phyloP scores from a whole-genome alignment of 129 eudicot genomes.

The Rutidosis leptorrhynchoides region DNA sequence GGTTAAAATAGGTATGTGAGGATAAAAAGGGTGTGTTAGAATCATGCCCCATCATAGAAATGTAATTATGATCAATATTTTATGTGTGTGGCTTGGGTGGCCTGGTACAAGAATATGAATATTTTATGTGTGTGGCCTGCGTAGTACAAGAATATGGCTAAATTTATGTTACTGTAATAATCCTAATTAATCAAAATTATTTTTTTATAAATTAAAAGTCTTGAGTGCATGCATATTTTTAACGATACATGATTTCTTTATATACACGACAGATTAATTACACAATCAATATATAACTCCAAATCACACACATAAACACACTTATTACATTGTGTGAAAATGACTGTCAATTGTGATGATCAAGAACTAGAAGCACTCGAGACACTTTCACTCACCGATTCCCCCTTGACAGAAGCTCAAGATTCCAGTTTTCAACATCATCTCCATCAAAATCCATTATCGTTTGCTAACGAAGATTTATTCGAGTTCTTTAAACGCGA shows the following conservation, averaged over 20 bases:
- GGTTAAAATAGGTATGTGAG: too few relatives aligned
- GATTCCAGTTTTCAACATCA: slow-evolving; percentile 19
- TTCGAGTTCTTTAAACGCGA: slow-evolving; percentile 55
- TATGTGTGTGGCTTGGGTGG: too few relatives aligned
- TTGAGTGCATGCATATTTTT: slow-evolving; percentile 25
- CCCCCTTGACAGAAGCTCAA: slow-evolving; percentile 32
- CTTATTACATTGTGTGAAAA: slow-evolving; percentile 10
- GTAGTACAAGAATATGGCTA: too few relatives aligned
- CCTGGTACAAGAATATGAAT: too few relatives aligned
- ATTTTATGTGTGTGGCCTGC: too few relatives aligned
- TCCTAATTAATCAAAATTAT: slow-evolving; percentile 11
- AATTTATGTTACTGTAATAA: too few relatives aligned
- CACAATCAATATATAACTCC: slow-evolving; percentile 24
- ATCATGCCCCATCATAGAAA: too few relatives aligned
- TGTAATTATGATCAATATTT: too few relatives aligned
- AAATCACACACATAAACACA: slow-evolving; percentile 1
- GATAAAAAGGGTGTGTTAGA: too few relatives aligned
- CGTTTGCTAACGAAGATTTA: slow-evolving; percentile 33
- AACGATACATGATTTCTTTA: slow-evolving; percentile 23
- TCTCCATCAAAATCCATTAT: neutral
- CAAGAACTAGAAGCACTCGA: slow-evolving; percentile 48
- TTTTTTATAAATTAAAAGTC: neutral
- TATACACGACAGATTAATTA: neutral
- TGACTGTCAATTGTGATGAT: slow-evolving; percentile 25
- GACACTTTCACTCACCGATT: slow-evolving; percentile 49